Conservation (phyloP, 148 eudicot species). For the Polygonum maritimum region DNA sequence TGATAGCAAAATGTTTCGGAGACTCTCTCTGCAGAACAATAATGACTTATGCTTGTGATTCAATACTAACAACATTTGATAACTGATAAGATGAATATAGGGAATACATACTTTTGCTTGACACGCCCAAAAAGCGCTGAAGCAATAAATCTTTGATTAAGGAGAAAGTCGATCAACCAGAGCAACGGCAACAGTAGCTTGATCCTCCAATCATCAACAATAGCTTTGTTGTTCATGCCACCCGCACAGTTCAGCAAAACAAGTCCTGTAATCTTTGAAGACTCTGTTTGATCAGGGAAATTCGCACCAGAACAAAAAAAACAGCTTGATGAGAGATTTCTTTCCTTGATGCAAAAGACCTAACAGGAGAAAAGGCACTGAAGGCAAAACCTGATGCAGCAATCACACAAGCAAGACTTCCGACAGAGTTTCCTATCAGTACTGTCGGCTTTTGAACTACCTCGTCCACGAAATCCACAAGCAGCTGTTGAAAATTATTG, state of each 20-base stretch:
- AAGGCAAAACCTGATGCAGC: conserved; percentile 63
- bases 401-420: conserved; percentile 92
- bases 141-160: conserved; percentile 70
- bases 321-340: not conserved
- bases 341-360: not conserved
- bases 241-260: conserved; percentile 93
- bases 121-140: conserved; percentile 68
- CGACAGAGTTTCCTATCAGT: conserved; percentile 85
- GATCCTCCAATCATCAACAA: conserved; percentile 98
- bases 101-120: conserved; percentile 38
- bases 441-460: conserved; percentile 70
- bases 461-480: conserved; percentile 75
- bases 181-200: conserved; percentile 70
- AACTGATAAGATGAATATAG: not conserved
- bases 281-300: conserved; percentile 24
- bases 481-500: conserved; percentile 52
- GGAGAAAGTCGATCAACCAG: conserved; percentile 68
- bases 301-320: not conserved
- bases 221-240: conserved; percentile 97
- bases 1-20: conserved; percentile 54
- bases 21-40: conserved; percentile 40
- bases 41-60: not conserved
- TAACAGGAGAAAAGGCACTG: not conserved
- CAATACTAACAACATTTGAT: not conserved
- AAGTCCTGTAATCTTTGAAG: conserved; percentile 46